Percentiles rank a stretch among this genome's conserved stretches.
These are phyloP conservation scores for Aspergillus ruber DNA, from an alignment of 2,329 filamentous ascomycete genomes.

Conservation along the genomic window DNA sequence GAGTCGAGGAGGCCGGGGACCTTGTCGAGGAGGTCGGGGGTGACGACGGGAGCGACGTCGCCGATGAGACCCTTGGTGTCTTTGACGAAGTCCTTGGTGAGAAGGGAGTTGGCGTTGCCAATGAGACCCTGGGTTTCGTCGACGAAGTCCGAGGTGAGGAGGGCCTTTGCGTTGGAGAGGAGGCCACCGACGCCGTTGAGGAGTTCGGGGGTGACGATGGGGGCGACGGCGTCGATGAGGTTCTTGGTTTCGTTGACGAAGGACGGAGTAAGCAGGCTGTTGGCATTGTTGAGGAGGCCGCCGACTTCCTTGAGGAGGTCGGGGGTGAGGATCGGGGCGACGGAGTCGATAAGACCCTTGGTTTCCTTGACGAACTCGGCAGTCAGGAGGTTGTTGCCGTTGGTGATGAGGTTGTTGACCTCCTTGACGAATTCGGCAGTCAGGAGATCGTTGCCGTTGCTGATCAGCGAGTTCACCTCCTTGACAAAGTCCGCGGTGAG, in stretches of 20 bases:
- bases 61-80: constrained; percentile 16
- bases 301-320: constrained; percentile 19
- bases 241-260: constrained; percentile 20
- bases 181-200: constrained; percentile 15
- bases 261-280: constrained; percentile 24
- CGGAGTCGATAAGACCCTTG: constrained; percentile 13
- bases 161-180: constrained; percentile 16
- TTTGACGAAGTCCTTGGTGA: constrained; percentile 19
- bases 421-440: constrained; percentile 24
- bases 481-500: constrained; percentile 20
- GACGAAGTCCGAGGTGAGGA: constrained; percentile 18
- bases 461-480: constrained; percentile 12
- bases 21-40: constrained; percentile 13
- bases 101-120: constrained; percentile 17
- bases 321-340: constrained; percentile 19
- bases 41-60: constrained; percentile 19
- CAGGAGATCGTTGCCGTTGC: constrained; percentile 21
- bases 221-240: constrained; percentile 15
- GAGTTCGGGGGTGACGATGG: constrained; percentile 17
- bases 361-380: constrained; percentile 13
- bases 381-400: constrained; percentile 9
- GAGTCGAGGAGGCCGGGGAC: constrained; percentile 18
- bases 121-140: constrained; percentile 15
- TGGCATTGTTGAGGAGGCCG: constrained; percentile 18
- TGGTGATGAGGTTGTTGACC: constrained; percentile 11